Evolutionary conservation across 495 filamentous ascomycete species (phyloP), one percentile per base, ranked within the genome.

Genomic region (Xylaria bambusicola): DNA sequence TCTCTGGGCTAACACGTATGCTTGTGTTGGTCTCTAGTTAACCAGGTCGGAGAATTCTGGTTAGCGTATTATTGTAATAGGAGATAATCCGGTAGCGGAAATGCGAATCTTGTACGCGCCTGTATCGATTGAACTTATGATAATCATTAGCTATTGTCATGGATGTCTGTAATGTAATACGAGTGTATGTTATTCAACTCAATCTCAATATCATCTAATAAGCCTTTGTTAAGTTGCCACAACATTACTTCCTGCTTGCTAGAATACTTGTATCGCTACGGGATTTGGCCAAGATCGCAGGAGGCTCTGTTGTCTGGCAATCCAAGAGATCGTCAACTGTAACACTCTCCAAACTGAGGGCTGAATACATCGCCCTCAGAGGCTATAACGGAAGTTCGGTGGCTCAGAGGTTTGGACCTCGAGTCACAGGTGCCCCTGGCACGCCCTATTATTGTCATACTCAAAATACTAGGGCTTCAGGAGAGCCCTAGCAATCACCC

Each of bases 1-100:
- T 49, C 76, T 76, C 60, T 78, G 72, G 73, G 69, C 72, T 5
- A 69, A 74, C 13, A 67, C 67, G 21, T 75, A 76, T 42, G 70
- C 71, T 12, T 64, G 61, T 40, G 55, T 64, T n/a, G n/a, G n/a
- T n/a, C n/a, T n/a, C n/a, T n/a, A n/a, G n/a, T n/a, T n/a, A n/a
- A n/a, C n/a, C n/a, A n/a, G n/a, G n/a, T n/a, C n/a, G n/a, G n/a
- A n/a, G n/a, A n/a, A n/a, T n/a, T n/a, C n/a, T n/a, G n/a, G n/a
- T n/a, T n/a, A n/a, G n/a, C n/a, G n/a, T n/a, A n/a, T n/a, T n/a
- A n/a, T n/a, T n/a, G n/a, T n/a, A n/a, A n/a, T n/a, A n/a, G n/a
- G n/a, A n/a, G n/a, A n/a, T n/a, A n/a, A n/a, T n/a, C n/a, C n/a
- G n/a, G n/a, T n/a, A n/a, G n/a, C n/a, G n/a, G n/a, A n/a, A n/a